Percentiles rank a stretch among this genome's conserved stretches.
These are phyloP conservation scores for Pezizomycotina sp. DNA, from an alignment of 2,329 filamentous ascomycete species.

Conservation along the genomic window DNA sequence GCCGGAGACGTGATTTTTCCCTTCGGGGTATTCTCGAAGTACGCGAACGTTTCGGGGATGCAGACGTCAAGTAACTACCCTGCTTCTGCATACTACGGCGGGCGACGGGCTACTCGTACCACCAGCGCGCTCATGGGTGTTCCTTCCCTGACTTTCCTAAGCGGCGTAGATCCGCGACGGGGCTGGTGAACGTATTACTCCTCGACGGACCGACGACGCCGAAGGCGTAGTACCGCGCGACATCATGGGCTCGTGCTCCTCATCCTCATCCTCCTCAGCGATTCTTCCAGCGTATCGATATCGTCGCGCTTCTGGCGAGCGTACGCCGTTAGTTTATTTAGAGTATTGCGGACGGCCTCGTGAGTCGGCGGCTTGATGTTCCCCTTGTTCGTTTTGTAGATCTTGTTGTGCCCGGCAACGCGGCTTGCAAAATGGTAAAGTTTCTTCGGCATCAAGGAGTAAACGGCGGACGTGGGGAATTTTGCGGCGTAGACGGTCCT, in stretches of 20 bases:
- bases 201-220: no score
- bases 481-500: constrained; percentile 12
- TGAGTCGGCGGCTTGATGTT: constrained; percentile 14
- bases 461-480: constrained; percentile 13
- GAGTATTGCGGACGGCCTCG: constrained; percentile 15
- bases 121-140: constrained; percentile 9
- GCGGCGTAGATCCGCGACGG: constrained; percentile 14
- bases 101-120: constrained; percentile 10
- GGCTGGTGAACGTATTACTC: constrained; percentile 13
- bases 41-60: constrained; percentile 17
- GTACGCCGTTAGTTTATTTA: constrained; percentile 12
- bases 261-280: constrained; percentile 15
- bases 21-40: constrained; percentile 17
- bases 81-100: constrained; percentile 12
- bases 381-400: constrained; percentile 13
- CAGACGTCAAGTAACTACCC: constrained; percentile 4
- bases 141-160: constrained; percentile 5
- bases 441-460: constrained; percentile 11
- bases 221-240: constrained; percentile 17
- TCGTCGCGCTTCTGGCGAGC: constrained; percentile 14
- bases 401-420: constrained; percentile 14
- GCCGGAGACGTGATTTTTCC: constrained; percentile 7
- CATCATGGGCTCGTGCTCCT: constrained; percentile 14
- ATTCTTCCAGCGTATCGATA: constrained; percentile 13
- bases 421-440: constrained; percentile 13